These are phyloP conservation scores for Gastrolobium bilobum DNA, from an alignment of 306 rosid species.

Conservation along the genomic window DNA sequence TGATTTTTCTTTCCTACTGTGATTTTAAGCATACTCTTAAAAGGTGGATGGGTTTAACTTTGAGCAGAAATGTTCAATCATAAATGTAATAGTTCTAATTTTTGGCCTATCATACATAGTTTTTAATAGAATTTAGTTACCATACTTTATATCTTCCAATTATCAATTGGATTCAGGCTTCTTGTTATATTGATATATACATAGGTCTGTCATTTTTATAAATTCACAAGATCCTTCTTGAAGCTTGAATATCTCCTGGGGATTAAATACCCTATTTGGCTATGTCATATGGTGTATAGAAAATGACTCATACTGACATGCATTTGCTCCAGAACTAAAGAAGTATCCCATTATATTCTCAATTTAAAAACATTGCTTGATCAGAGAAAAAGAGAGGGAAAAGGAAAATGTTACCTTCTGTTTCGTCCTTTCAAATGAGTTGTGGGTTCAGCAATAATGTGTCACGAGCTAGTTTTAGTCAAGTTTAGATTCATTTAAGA, in stretches of 20 bases:
- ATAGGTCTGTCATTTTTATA: neutral
- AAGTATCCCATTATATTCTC: neutral
- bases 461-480: neutral
- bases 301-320: neutral
- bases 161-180: constrained; percentile 7
- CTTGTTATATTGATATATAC: neutral
- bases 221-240: neutral
- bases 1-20: neutral
- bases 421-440: constrained; percentile 11
- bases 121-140: neutral
- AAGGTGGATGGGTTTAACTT: neutral
- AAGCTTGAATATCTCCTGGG: neutral
- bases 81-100: constrained; percentile 1
- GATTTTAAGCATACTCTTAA: neutral
- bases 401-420: constrained; percentile 21
- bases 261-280: neutral
- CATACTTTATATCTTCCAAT: neutral
- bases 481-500: constrained; percentile 32
- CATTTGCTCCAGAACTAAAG: neutral
- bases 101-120: neutral
- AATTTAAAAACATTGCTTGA: neutral
- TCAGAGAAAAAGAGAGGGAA: constrained; percentile 12
- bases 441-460: constrained; percentile 8
- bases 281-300: neutral
- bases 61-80: neutral